Evolutionary conservation across 2,329 filamentous ascomycete species (phyloP).

Genomic region (Fusarium longipes): DNA sequence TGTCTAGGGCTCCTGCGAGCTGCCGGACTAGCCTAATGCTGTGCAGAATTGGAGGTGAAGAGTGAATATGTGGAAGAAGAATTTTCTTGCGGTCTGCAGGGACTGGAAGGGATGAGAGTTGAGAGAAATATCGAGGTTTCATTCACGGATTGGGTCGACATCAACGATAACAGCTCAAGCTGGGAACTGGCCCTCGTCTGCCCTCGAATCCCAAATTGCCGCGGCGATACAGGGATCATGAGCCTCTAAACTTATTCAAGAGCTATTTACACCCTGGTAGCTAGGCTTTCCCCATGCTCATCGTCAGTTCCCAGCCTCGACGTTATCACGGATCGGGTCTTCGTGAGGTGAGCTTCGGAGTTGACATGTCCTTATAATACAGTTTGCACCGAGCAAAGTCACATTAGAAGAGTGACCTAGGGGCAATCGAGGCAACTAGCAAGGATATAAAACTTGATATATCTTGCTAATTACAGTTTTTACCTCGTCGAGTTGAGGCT

Average conservation of each 20-base stretch:
- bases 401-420: constrained; percentile 14
- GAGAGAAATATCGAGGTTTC: constrained; percentile 22
- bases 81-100: constrained; percentile 26
- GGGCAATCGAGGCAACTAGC: constrained; percentile 27
- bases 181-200: constrained; percentile 22
- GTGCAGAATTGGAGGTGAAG: constrained; percentile 44
- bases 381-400: constrained; percentile 26
- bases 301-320: constrained; percentile 35
- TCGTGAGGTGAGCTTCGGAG: constrained; percentile 8
- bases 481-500: constrained; percentile 32
- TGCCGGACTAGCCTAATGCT: constrained; percentile 52
- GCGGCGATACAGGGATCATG: constrained; percentile 29
- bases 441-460: constrained; percentile 35
- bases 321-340: constrained; percentile 1
- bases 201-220: constrained; percentile 21
- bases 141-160: constrained; percentile 25
- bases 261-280: constrained; percentile 21
- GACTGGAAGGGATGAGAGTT: constrained; percentile 8
- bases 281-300: constrained; percentile 17
- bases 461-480: constrained; percentile 18
- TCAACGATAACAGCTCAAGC: constrained; percentile 13
- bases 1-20: constrained; percentile 44
- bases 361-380: constrained; percentile 22
- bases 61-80: constrained; percentile 10
- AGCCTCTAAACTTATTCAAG: constrained; percentile 22